Base-by-base conservation (phyloP, 1,139 yeast species). In the Yamadazyma dushanensis region DNA sequence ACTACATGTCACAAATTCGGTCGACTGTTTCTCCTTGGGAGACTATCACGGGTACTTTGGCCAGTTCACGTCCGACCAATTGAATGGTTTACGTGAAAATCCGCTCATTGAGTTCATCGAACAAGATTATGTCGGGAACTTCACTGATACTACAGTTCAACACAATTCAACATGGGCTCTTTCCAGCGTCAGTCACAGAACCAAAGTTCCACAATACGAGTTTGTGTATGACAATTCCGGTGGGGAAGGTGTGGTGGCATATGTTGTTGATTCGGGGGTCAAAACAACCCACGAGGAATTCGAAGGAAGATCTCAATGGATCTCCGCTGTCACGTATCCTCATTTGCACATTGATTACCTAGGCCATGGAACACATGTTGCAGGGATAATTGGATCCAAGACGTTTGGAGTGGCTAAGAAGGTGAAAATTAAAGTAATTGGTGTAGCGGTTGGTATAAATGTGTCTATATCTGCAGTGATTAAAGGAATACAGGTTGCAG, bases 281-380 rank as follows among this genome's bases (percentile, higher is more conserved):
- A 66, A 67, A 37, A 52, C 65, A 14, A 67, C 65, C 1, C 84
- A 82, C 49, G 77, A 79, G 0, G 86, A 84, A 29, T 81, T 85
- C 50, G 80, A 75, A 42, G 82, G 80, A 0, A 63, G 94, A 37
- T 87, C 80, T 0, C 41, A 44, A 2, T 47, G 56, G 32, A 89
- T n/a, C n/a, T n/a, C n/a, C n/a, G n/a, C n/a, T n/a, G n/a, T n/a
- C n/a, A 42, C 44, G 2, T 47, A 56, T 34, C 68, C 64, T 1
- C 84, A 78, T 54, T 86, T 80, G 0, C 49, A 62, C 0, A 83
- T 83, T 0, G 92, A 83, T 51, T 47, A 51, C 8, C 80, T 80
- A 50, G 92, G 92, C 0, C 94, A 84, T 53, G 84, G 86, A 2
- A 87, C 96, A 0, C 96, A 89, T 58, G 95, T 88, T 3, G 95